These are phyloP conservation scores for Exophiala xenobiotica DNA, from an alignment of 2,329 filamentous ascomycete genomes.

Conservation along the genomic window DNA sequence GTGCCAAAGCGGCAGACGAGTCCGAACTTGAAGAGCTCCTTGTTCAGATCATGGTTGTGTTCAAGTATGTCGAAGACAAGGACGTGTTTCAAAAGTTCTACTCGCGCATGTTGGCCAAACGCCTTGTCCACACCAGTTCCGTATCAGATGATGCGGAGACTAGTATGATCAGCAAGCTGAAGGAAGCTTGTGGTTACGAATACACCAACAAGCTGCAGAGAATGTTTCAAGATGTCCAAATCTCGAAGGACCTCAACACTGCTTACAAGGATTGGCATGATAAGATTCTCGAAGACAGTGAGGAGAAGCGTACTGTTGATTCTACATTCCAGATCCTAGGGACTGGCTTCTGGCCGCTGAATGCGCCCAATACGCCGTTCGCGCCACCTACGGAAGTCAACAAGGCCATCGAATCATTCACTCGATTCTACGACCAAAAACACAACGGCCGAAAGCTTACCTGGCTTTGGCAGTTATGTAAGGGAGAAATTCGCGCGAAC, in stretches of 20 bases:
- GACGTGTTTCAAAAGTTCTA: conserved; percentile 99
- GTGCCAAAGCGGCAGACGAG: conserved; percentile 87
- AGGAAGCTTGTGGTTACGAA: conserved; percentile 97
- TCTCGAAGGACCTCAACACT: conserved; percentile 92
- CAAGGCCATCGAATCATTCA: conserved; percentile 85
- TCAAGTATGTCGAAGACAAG: conserved; percentile 99
- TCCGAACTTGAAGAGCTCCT: conserved; percentile 87
- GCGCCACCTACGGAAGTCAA: conserved; percentile 81
- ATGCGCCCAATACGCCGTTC: conserved; percentile 82
- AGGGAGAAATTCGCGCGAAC: conserved; percentile 91
- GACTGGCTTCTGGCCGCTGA: conserved; percentile 95
- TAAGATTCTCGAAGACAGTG: conserved; percentile 61
- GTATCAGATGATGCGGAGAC: conserved; percentile 97
- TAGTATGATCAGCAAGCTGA: conserved; percentile 98
- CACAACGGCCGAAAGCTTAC: conserved; percentile 95
- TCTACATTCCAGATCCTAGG: conserved; percentile 90
- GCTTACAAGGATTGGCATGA: conserved; percentile 79
- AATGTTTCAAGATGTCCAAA: conserved; percentile 99
- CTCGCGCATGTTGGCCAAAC: conserved; percentile 91
- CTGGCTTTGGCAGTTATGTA: conserved; percentile 98
- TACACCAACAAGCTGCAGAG: conserved; percentile 99
- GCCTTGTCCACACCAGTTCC: conserved; percentile 90
- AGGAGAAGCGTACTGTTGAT: conserved; percentile 70
- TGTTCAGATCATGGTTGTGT: conserved; percentile 95
- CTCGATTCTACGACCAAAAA: conserved; percentile 91